phyloP scores from a whole-genome alignment of 164 flowering plant species.

The Liquidambar formosana region DNA sequence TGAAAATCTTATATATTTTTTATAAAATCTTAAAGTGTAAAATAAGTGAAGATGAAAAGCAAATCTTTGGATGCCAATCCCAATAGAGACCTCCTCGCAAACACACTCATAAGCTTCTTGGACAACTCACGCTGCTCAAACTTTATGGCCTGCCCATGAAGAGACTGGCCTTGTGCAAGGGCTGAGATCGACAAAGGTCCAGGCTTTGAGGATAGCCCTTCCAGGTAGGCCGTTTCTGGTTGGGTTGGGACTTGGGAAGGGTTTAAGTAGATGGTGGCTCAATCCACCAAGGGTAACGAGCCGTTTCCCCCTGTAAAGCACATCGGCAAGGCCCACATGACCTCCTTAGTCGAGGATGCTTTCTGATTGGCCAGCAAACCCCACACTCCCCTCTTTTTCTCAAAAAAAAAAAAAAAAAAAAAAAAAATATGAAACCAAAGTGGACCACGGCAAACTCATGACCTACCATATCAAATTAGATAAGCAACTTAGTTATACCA shows the following conservation, averaged over 20 bases:
- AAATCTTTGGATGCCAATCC: too few relatives aligned
- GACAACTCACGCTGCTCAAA: constrained; percentile 24
- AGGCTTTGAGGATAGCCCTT: constrained; percentile 31
- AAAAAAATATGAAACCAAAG: too few relatives aligned
- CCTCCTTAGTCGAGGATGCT: constrained; percentile 1
- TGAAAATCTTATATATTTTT: too few relatives aligned
- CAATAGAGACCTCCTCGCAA: too few relatives aligned
- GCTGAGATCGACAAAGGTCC: constrained; percentile 14
- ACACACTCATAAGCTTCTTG: constrained; percentile 28
- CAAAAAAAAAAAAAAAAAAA: background rate
- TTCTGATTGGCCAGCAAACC: too few relatives aligned
- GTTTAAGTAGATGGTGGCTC: constrained; percentile 20
- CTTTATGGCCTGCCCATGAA: constrained; percentile 31
- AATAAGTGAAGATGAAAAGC: too few relatives aligned
- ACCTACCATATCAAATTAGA: background rate
- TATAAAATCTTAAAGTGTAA: too few relatives aligned
- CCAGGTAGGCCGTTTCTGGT: too few relatives aligned
- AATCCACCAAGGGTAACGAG: background rate
- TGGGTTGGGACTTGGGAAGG: too few relatives aligned
- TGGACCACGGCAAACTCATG: background rate
- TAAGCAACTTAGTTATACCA: too few relatives aligned
- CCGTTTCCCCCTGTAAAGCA: background rate
- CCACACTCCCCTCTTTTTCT: background rate
- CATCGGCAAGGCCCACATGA: background rate
- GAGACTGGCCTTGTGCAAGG: constrained; percentile 21